Evolutionary conservation across 768 basidiomycete genomes (phyloP).

Genomic region (Hypsizygus marmoreus): DNA sequence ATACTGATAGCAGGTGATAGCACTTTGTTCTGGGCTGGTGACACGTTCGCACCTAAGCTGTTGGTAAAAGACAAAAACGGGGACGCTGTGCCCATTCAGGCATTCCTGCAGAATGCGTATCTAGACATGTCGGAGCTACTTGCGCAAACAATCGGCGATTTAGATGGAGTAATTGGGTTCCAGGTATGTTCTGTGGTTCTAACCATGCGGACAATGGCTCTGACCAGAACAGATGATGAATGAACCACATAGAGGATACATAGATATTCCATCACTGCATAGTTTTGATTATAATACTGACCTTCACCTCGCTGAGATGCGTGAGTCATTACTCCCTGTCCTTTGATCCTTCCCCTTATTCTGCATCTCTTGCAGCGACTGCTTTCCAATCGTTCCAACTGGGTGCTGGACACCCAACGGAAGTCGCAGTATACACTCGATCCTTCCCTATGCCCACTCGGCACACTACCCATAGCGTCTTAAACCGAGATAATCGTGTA

Average conservation of each 20-base stretch:
- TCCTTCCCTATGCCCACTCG: slow-evolving; percentile 90
- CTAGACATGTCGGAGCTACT: slow-evolving; percentile 75
- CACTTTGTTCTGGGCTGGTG: slow-evolving; percentile 93
- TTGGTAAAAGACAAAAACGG: slow-evolving; percentile 48
- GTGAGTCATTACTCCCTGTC: slow-evolving; percentile 45
- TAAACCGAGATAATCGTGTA: slow-evolving; percentile 61
- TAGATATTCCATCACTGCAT: slow-evolving; percentile 79
- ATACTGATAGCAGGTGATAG: slow-evolving; percentile 37
- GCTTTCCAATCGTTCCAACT: slow-evolving; percentile 89
- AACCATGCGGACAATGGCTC: too few species aligned
- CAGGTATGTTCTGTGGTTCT: slow-evolving; percentile 74
- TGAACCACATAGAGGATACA: slow-evolving; percentile 93
- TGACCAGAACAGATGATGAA: slow-evolving; percentile 93
- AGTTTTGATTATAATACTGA: slow-evolving; percentile 94
- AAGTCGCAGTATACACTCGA: slow-evolving; percentile 77
- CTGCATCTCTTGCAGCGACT: slow-evolving; percentile 54
- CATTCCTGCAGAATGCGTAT: slow-evolving; percentile 82
- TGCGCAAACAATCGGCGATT: slow-evolving; percentile 64
- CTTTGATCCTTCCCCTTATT: background rate
- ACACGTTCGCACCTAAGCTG: slow-evolving; percentile 81
- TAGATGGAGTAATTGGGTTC: slow-evolving; percentile 85
- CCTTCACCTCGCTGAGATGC: slow-evolving; percentile 78
- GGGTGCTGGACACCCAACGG: slow-evolving; percentile 84
- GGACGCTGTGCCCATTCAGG: slow-evolving; percentile 66
- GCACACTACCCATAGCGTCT: slow-evolving; percentile 52